These are phyloP conservation scores for Cercospora berteroae DNA, from an alignment of 2,329 filamentous ascomycete genomes.

Conservation along the genomic window DNA sequence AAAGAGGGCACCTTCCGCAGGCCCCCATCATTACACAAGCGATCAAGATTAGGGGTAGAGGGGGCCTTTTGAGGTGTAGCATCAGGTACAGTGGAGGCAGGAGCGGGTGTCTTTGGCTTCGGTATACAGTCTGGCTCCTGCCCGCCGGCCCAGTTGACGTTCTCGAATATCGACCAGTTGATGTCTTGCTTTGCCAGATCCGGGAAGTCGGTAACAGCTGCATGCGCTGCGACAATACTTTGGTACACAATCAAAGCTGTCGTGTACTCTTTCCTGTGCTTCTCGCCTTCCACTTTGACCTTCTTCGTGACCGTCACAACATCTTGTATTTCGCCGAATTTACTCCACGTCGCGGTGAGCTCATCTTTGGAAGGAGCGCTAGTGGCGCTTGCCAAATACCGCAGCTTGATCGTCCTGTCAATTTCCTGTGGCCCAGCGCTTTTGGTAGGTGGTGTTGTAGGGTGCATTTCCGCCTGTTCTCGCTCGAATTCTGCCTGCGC, in stretches of 20 bases:
- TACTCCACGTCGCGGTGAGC: conserved; percentile 49
- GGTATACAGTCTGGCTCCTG: conserved; percentile 50
- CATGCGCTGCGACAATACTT: conserved; percentile 58
- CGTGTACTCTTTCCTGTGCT: conserved; percentile 37
- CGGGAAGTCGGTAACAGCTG: conserved; percentile 52
- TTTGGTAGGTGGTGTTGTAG: not conserved
- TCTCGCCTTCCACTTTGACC: conserved; percentile 33
- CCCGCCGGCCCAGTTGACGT: conserved; percentile 55
- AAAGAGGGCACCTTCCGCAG: conserved; percentile 44
- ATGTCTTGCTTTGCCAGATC: conserved; percentile 26
- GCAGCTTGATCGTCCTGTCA: conserved; percentile 58
- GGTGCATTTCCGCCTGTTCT: conserved; percentile 31
- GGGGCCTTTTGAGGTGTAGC: not conserved
- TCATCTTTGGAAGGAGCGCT: conserved; percentile 47
- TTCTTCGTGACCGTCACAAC: conserved; percentile 58
- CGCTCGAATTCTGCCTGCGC: conserved; percentile 50
- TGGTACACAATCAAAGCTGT: conserved; percentile 57
- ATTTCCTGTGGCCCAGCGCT: conserved; percentile 47
- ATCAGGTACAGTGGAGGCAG: not conserved
- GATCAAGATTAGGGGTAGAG: conserved; percentile 1
- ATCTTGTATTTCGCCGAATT: conserved; percentile 59
- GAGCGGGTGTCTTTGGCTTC: conserved; percentile 16
- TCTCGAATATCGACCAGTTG: conserved; percentile 53
- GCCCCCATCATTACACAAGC: not conserved
- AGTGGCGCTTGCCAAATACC: conserved; percentile 37